These are phyloP conservation scores for Teunomyces atbi DNA, from an alignment of 805 yeast genomes.

Conservation along the genomic window DNA sequence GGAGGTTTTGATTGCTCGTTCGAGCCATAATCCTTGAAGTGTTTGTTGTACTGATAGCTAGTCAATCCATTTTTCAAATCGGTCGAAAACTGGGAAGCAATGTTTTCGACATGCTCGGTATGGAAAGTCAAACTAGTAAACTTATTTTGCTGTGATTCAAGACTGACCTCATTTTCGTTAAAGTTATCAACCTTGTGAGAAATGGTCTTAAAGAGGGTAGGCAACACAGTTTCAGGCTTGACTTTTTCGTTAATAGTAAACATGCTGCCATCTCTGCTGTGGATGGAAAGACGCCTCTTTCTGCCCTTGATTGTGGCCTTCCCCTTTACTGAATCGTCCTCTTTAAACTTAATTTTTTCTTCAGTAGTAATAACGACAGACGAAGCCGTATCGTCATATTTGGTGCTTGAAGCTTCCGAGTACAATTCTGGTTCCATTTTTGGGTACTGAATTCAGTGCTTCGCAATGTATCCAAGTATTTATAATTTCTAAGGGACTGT, in stretches of 20 bases:
- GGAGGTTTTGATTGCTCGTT: conserved; percentile 41
- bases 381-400: conserved; percentile 6
- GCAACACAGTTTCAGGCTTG: conserved; percentile 29
- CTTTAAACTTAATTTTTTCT: conserved; percentile 5
- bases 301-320: not conserved
- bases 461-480: not conserved
- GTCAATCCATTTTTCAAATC: conserved; percentile 22
- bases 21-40: conserved; percentile 25
- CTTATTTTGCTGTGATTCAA: conserved; percentile 14
- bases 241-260: conserved; percentile 11
- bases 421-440: conserved; percentile 5
- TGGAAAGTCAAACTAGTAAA: conserved; percentile 32
- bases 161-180: conserved; percentile 9
- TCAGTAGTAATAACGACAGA: not conserved
- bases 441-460: not conserved
- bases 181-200: conserved; percentile 34
- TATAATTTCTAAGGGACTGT: not conserved
- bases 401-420: conserved; percentile 4
- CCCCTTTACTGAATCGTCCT: conserved; percentile 4
- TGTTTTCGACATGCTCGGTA: conserved; percentile 18
- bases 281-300: conserved; percentile 6
- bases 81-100: conserved; percentile 22
- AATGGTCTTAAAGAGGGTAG: conserved; percentile 36
- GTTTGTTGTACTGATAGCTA: conserved; percentile 9
- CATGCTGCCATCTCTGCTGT: conserved; percentile 7